Conservation (phyloP, 371 early-diverging fungal genomes). For the Mucor plumbeus region DNA sequence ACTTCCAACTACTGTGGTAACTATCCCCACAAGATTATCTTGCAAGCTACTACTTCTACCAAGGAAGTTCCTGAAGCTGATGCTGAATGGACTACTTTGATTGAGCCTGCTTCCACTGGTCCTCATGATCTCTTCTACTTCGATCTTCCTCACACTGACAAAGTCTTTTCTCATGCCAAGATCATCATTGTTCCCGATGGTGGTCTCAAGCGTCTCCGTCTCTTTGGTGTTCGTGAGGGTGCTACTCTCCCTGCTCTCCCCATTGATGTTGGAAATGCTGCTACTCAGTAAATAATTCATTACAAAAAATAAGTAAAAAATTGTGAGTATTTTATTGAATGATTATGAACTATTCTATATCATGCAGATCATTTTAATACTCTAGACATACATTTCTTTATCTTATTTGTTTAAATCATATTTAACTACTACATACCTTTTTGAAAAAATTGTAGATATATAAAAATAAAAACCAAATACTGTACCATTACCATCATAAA, state of each 20-base stretch:
- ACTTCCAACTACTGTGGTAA: slow-evolving; percentile 89
- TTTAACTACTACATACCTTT: slow-evolving; percentile 11
- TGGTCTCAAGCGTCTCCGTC: slow-evolving; percentile 77
- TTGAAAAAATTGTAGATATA: slow-evolving; percentile 8
- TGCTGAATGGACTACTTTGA: slow-evolving; percentile 57
- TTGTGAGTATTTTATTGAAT: no score
- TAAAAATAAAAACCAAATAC: slow-evolving; percentile 1
- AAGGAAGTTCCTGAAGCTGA: slow-evolving; percentile 49
- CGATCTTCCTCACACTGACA: slow-evolving; percentile 56
- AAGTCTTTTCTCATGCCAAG: slow-evolving; percentile 68
- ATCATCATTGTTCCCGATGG: slow-evolving; percentile 78
- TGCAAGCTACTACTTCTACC: slow-evolving; percentile 60
- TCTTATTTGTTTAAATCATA: slow-evolving; percentile 9
- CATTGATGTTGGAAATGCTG: slow-evolving; percentile 31
- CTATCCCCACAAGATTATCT: slow-evolving; percentile 74
- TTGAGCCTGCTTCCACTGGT: slow-evolving; percentile 47
- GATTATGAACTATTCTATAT: not conserved
- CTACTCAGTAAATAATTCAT: slow-evolving; percentile 14
- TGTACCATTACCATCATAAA: slow-evolving; percentile 8
- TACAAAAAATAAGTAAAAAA: not conserved
- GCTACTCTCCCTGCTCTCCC: slow-evolving; percentile 42
- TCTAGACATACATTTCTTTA: not conserved
- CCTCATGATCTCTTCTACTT: slow-evolving; percentile 77
- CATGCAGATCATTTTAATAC: not conserved
- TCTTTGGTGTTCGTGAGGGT: slow-evolving; percentile 51